These are phyloP conservation scores for Penicillium polonicum DNA, from an alignment of 2,329 filamentous ascomycete species.

Conservation along the genomic window DNA sequence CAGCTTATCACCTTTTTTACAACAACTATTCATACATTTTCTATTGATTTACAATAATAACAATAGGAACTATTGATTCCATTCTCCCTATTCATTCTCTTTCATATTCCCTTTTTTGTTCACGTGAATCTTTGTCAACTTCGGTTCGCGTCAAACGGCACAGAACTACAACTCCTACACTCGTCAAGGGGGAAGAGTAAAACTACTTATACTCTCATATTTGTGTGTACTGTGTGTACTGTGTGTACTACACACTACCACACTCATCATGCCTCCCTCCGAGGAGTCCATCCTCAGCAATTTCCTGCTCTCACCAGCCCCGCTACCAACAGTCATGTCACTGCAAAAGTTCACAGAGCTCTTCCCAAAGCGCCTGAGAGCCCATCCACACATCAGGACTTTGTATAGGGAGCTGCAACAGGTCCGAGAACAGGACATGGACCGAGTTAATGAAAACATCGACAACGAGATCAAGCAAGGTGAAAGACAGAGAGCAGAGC, in stretches of 20 bases:
- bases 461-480: slow-evolving; percentile 39
- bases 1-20: slow-evolving; percentile 8
- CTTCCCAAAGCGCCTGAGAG: slow-evolving; percentile 67
- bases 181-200: background rate
- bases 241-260: background rate
- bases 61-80: background rate
- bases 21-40: background rate
- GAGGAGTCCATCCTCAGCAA: slow-evolving; percentile 73
- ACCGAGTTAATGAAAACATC: slow-evolving; percentile 60
- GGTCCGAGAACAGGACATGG: slow-evolving; percentile 67
- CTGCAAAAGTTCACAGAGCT: slow-evolving; percentile 72
- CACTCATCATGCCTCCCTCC: slow-evolving; percentile 63
- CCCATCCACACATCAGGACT: slow-evolving; percentile 64
- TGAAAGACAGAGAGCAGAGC: slow-evolving; percentile 39
- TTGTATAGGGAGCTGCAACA: slow-evolving; percentile 79
- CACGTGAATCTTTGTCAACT: background rate
- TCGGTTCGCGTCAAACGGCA: background rate
- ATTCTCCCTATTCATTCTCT: background rate
- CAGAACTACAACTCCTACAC: background rate
- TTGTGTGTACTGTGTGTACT: background rate
- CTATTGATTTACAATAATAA: background rate
- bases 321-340: slow-evolving; percentile 70
- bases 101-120: background rate
- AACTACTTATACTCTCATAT: background rate
- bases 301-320: slow-evolving; percentile 74